These are phyloP conservation scores for Apiotrichum brassicae DNA, from an alignment of 1,284 basidiomycete genomes.

Conservation along the genomic window DNA sequence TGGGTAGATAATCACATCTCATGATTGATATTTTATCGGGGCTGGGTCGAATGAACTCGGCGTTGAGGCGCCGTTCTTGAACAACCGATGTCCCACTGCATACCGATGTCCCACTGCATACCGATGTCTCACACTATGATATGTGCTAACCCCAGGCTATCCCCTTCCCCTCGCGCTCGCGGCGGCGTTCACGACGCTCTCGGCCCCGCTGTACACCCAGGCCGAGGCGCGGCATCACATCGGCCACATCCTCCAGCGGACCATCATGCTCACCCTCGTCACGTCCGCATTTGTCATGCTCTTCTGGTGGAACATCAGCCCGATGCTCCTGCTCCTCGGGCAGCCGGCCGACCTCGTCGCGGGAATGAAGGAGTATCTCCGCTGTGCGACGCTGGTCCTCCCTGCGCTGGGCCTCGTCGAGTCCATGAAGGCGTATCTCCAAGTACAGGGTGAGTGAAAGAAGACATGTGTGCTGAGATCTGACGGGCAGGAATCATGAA, in stretches of 20 bases:
- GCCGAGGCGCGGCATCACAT: slow-evolving; percentile 23
- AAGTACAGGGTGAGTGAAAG: slow-evolving; percentile 21
- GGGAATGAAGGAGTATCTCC: slow-evolving; percentile 21
- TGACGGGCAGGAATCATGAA: slow-evolving; percentile 19
- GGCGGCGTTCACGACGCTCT: slow-evolving; percentile 36
- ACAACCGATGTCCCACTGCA: too few relatives aligned
- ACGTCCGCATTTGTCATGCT: slow-evolving; percentile 18
- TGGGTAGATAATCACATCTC: too few relatives aligned
- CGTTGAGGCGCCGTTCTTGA: too few relatives aligned
- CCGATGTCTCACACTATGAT: too few relatives aligned
- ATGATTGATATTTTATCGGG: too few relatives aligned
- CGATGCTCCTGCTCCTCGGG: slow-evolving; percentile 20
- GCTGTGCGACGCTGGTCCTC: slow-evolving; percentile 11
- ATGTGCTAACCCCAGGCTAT: slow-evolving; percentile 17
- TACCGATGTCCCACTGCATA: too few relatives aligned
- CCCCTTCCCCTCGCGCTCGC: slow-evolving; percentile 30
- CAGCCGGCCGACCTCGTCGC: slow-evolving; percentile 22
- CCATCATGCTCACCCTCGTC: slow-evolving; percentile 24
- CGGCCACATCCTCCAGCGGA: slow-evolving; percentile 35
- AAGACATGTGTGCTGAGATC: background rate
- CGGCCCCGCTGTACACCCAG: slow-evolving; percentile 29
- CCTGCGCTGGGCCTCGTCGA: slow-evolving; percentile 25
- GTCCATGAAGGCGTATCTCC: slow-evolving; percentile 26
- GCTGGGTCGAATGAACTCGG: too few relatives aligned
- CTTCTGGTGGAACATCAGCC: slow-evolving; percentile 32